Percentiles rank a stretch among this genome's conserved stretches.
phyloP scores from a whole-genome alignment of 345 rosid species.

The Gossypium herbaceum region DNA sequence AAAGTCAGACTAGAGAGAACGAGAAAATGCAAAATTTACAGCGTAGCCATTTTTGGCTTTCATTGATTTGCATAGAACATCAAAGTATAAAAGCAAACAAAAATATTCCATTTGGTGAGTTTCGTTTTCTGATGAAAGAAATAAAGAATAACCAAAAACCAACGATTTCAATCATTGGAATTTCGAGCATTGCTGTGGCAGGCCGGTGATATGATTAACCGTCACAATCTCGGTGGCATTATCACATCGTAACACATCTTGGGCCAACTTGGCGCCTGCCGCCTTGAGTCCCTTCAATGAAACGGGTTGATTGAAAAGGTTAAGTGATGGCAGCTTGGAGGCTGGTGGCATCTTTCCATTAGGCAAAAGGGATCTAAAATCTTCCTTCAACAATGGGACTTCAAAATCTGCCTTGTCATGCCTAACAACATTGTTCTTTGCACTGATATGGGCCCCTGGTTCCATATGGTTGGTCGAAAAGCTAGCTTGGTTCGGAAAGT shows the following conservation, averaged over 20 bases:
- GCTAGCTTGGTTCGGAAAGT: slow-evolving; percentile 89
- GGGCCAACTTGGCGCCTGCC: slow-evolving; percentile 92
- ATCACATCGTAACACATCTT: slow-evolving; percentile 74
- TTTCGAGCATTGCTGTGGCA: slow-evolving; percentile 62
- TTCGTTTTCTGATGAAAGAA: slow-evolving; percentile 7
- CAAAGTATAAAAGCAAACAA: not conserved
- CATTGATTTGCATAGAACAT: slow-evolving; percentile 1
- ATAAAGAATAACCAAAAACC: slow-evolving; percentile 22
- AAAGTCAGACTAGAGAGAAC: no score
- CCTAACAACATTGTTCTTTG: slow-evolving; percentile 80
- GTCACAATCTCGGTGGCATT: slow-evolving; percentile 71
- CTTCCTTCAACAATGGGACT: slow-evolving; percentile 74
- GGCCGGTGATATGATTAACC: slow-evolving; percentile 76
- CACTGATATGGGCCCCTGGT: slow-evolving; percentile 92
- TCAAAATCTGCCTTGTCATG: slow-evolving; percentile 83
- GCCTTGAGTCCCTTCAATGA: slow-evolving; percentile 95
- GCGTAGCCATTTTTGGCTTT: slow-evolving; percentile 28
- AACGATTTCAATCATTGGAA: slow-evolving; percentile 36
- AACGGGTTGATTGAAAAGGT: slow-evolving; percentile 79
- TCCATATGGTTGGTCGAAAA: slow-evolving; percentile 99
- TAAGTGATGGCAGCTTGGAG: slow-evolving; percentile 75
- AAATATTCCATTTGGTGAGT: not conserved
- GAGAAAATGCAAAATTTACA: slow-evolving; percentile 7
- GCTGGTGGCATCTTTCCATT: slow-evolving; percentile 71
- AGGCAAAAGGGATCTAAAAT: slow-evolving; percentile 64